Evolutionary conservation across 768 basidiomycete species (phyloP).

Genomic region (Galerina marginata): DNA sequence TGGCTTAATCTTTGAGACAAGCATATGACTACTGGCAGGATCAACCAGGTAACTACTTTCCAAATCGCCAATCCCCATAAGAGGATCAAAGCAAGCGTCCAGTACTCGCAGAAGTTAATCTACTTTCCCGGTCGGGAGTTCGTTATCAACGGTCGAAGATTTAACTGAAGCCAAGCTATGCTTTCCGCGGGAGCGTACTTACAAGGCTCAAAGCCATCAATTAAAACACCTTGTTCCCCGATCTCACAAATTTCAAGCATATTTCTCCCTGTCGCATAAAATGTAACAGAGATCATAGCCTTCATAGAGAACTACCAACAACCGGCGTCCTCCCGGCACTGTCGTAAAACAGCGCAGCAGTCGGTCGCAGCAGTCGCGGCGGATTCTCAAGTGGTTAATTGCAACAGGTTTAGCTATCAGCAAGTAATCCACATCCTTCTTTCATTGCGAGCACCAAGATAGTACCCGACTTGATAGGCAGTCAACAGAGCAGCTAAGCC

Average conservation of each 20-base stretch:
- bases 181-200: slow-evolving; percentile 16
- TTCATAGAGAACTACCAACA: slow-evolving; percentile 44
- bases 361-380: too few species aligned
- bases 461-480: slow-evolving; percentile 32
- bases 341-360: slow-evolving; percentile 28
- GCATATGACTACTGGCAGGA: too few species aligned
- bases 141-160: too few species aligned
- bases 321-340: slow-evolving; percentile 23
- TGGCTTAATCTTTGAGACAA: too few species aligned
- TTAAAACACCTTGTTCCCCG: slow-evolving; percentile 49
- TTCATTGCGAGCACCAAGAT: slow-evolving; percentile 32
- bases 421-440: slow-evolving; percentile 44
- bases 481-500: slow-evolving; percentile 1
- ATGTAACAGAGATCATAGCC: slow-evolving; percentile 40
- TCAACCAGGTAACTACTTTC: too few species aligned
- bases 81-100: too few species aligned
- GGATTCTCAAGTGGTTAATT: too few species aligned
- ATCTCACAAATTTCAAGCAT: slow-evolving; percentile 50
- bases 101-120: too few species aligned
- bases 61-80: too few species aligned
- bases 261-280: slow-evolving; percentile 29
- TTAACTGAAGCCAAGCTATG: too few species aligned
- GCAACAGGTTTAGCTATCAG: slow-evolving; percentile 35
- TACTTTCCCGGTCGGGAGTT: too few species aligned
- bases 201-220: slow-evolving; percentile 23